Evolutionary conservation across 1,284 basidiomycete species (phyloP).

Genomic region (Tilletia walkeri): DNA sequence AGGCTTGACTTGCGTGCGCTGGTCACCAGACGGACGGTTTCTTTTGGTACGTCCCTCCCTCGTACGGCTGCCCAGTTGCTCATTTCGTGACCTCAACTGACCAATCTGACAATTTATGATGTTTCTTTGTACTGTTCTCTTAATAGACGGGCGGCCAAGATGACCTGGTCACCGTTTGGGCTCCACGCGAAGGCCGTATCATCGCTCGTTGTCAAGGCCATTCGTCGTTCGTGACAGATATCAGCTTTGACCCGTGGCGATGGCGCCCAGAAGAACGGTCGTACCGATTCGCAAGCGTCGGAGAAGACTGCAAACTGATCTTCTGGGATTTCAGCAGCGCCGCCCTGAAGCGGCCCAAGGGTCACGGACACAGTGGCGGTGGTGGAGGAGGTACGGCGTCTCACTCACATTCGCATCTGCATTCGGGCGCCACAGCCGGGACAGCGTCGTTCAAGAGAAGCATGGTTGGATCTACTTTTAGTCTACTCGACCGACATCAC

Average conservation of each 20-base stretch:
- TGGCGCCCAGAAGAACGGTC: constrained; percentile 62
- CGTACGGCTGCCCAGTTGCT: too few relatives aligned
- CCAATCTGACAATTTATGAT: too few relatives aligned
- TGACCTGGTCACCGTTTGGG: constrained; percentile 72
- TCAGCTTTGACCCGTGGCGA: constrained; percentile 77
- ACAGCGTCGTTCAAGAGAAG: constrained; percentile 17
- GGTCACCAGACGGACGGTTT: constrained; percentile 92
- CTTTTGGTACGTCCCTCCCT: constrained; percentile 65
- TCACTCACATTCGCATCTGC: not conserved
- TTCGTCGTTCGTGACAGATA: constrained; percentile 82
- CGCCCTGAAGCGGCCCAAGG: constrained; percentile 37
- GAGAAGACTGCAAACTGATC: constrained; percentile 49
- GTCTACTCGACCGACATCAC: constrained; percentile 17
- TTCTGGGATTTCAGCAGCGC: constrained; percentile 29
- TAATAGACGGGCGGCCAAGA: constrained; percentile 79
- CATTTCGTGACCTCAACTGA: too few relatives aligned
- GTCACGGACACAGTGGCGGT: constrained; percentile 15
- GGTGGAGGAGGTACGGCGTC: not conserved
- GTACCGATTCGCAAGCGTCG: constrained; percentile 48
- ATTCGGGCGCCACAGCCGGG: constrained; percentile 1
- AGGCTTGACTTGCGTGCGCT: constrained; percentile 74
- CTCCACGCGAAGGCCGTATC: constrained; percentile 58
- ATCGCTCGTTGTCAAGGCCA: constrained; percentile 97
- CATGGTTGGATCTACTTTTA: constrained; percentile 31
- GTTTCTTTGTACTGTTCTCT: not conserved